Base-by-base conservation (phyloP, 768 basidiomycete species). In the Pulveroboletus sp. region DNA sequence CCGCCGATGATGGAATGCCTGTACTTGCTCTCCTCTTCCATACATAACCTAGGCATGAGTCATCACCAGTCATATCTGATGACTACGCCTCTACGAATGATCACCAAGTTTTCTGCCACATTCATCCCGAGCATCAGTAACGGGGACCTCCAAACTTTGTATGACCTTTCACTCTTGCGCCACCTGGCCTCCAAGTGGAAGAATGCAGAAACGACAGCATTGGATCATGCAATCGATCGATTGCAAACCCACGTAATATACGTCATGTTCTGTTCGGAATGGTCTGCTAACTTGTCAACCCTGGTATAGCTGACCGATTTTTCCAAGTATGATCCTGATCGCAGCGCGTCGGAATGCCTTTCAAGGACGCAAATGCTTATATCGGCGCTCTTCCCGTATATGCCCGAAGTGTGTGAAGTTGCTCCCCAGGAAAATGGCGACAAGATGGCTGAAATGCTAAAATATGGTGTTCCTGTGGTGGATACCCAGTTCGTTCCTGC, bases 281-380 rank as follows among this genome's bases (percentile, higher is more conserved):
- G 11, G 17, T 24, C 29, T 32, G 20, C 50, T 55, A 14, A 62
- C 35, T 3, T 33, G n/a, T 27, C 16, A 11, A 33, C 14, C 17
- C 35, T 45, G 12, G 51, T 51, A 11, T 29, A 69, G 66, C 24
- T 63, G 13, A 16, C 33, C 13, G 47, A 45, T 40, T 16, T 49
- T 31, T 45, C 47, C 12, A 23, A 43, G 31, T 29, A 50, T 25
- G 60, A 68, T 53, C 46, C 48, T 47, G 68, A 71, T 44, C 42
- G 60, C 55, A 51, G 50, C 67, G 50, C 52, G 66, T 25, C 69
- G 8, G 79, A 81, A 43, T 74, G 73, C 55, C 69, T 89, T 20
- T 56, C 71, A 33, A 75, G 81, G 49, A 78, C 76, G 21, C 88
- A 87, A 57, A 78, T 78, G 21, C 70, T 90, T 14, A 69, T 90